Base-by-base conservation (phyloP, 176 grass and related monocot genomes). In the Musa troglodytarum region DNA sequence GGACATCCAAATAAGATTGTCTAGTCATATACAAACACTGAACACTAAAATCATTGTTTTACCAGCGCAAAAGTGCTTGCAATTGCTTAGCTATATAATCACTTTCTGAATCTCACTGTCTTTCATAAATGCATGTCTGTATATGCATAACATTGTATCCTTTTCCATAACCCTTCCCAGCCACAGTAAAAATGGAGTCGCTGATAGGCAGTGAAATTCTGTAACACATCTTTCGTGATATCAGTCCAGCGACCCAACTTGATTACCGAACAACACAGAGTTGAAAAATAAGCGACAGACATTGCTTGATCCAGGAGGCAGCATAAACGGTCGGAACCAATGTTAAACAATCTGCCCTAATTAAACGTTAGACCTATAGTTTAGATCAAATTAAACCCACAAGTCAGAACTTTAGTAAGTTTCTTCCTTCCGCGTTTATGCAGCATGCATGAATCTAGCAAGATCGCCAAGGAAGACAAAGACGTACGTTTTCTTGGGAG, bases 401-500 rank as follows among this genome's bases (percentile, higher is more conserved):
- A 8, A 70, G 10, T 15, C 20, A 20, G 50, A 1, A 50, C 17
- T 70, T 70, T 11, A 65, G 63, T 28, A 28, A 65, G 63, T 65
- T 26, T 17, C 11, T 26, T 26, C 29, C 3, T 28, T 25, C 22
- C 61, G 11, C 61, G 12, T 11, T 65, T 11, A 52, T 53, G 53
- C n/a, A 52, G 20, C 16, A 10, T 17, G 10, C 19, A 72, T 15
- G 52, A 73, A 73, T 73, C 52, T 73, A 55, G 12, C 51, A 55
- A 73, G n/a, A 51, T 53, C 1, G 3, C 5, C 22, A 73, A 20
- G 28, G 52, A 54, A 15, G 24, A 8, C 7, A 53, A 55, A 73
- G 66, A 50, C 77, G 69, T 66, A 90, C 69, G 85, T 92, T 75
- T 49, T 88, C 19, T 74, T 29, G 7, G 69, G 77, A 17, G 64